phyloP scores from a whole-genome alignment of 1,284 basidiomycete species.

The Naganishia liquefaciens region DNA sequence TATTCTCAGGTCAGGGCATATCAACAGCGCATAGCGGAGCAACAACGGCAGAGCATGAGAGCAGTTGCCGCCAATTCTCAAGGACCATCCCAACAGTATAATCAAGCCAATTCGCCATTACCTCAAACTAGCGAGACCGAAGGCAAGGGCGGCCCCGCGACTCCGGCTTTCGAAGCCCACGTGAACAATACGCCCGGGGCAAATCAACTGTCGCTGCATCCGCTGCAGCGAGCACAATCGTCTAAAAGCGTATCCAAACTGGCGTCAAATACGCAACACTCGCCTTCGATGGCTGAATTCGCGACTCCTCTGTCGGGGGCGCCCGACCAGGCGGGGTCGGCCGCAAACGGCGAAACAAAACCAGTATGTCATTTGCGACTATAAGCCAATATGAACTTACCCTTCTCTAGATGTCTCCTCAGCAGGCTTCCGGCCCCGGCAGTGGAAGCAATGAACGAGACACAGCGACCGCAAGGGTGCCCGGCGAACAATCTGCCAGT shows the following conservation, averaged over 20 bases:
- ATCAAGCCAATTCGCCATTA: conserved; percentile 9
- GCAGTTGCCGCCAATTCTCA: conserved; percentile 21
- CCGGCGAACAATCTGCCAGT: too few relatives aligned
- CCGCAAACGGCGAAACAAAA: background rate
- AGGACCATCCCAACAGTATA: background rate
- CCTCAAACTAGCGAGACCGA: conserved; percentile 12
- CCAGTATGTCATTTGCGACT: background rate
- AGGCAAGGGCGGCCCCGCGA: conserved; percentile 5
- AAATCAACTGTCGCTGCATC: conserved; percentile 2
- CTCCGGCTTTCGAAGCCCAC: conserved; percentile 20
- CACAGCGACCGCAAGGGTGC: too few relatives aligned
- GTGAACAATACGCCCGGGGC: conserved; percentile 7
- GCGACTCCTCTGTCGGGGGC: background rate
- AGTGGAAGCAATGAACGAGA: too few relatives aligned
- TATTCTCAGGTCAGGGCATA: conserved; percentile 17
- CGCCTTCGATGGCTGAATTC: background rate
- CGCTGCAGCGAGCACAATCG: conserved; percentile 15
- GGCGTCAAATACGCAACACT: conserved; percentile 3
- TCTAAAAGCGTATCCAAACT: conserved; percentile 11
- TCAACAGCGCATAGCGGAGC: conserved; percentile 28
- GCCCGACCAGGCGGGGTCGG: background rate
- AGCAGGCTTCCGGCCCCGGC: background rate
- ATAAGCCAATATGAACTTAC: background rate
- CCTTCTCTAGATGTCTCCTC: background rate
- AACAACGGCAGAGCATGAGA: conserved; percentile 28